phyloP scores from a whole-genome alignment of 495 filamentous ascomycete species.

The Neurospora sp. region DNA sequence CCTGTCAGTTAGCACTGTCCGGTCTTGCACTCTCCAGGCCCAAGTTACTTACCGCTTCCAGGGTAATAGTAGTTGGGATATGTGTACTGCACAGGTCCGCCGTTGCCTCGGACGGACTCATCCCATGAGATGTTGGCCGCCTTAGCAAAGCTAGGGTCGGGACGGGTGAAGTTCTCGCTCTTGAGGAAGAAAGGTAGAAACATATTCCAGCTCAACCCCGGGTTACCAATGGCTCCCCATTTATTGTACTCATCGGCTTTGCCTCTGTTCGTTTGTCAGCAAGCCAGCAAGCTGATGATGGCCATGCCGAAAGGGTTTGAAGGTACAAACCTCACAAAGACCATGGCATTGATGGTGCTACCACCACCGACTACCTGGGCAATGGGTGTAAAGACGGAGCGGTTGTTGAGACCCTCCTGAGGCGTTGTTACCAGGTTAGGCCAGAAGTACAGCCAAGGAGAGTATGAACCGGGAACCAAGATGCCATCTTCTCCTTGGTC shows the following conservation, averaged over 20 bases:
- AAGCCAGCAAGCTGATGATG: background rate
- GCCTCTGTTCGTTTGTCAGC: conserved; percentile 15
- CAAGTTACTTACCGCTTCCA: conserved; percentile 4
- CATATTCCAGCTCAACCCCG: conserved; percentile 50
- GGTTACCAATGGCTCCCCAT: conserved; percentile 51
- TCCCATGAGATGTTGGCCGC: conserved; percentile 31
- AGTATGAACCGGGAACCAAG: conserved; percentile 16
- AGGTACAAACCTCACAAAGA: conserved; percentile 21
- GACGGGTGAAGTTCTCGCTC: conserved; percentile 22
- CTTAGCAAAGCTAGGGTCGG: conserved; percentile 12
- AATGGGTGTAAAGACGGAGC: conserved; percentile 10
- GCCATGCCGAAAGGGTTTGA: background rate
- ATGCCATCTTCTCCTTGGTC: conserved; percentile 19
- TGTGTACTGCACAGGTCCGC: conserved; percentile 30
- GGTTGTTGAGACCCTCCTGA: conserved; percentile 17
- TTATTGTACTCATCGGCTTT: conserved; percentile 41
- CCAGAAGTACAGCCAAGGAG: conserved; percentile 21
- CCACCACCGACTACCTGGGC: conserved; percentile 33
- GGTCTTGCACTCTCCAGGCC: background rate
- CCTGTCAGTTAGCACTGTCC: background rate
- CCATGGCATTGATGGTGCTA: conserved; percentile 34
- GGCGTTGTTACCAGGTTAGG: conserved; percentile 14
- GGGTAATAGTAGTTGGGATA: conserved; percentile 34
- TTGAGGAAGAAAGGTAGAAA: conserved; percentile 53
- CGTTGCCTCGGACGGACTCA: conserved; percentile 23